Percentiles rank a stretch among this genome's conserved stretches.
Conservation (phyloP, 768 basidiomycete species). For the Termitomyces sp. region DNA sequence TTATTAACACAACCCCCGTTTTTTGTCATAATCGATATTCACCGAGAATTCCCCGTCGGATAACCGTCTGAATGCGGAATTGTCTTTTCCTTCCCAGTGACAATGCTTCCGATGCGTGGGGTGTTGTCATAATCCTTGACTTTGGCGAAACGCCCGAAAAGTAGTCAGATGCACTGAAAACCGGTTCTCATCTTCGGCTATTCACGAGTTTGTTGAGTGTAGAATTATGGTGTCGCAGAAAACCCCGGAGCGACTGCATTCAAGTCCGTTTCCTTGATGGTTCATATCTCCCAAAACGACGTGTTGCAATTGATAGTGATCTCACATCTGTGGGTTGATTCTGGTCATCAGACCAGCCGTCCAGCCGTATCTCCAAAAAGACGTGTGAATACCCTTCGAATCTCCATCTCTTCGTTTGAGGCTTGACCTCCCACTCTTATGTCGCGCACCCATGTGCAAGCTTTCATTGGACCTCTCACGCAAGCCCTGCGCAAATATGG, state of each 20-base stretch:
- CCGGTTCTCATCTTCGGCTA: not conserved
- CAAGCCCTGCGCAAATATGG: not conserved
- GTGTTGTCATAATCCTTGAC: constrained; percentile 5
- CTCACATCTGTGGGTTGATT: not conserved
- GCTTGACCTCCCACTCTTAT: constrained; percentile 17
- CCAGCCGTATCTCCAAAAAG: not conserved
- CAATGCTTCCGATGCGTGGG: not conserved
- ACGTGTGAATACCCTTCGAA: constrained; percentile 5
- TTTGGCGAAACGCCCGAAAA: not conserved
- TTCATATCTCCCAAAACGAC: not conserved
- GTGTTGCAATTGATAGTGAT: not conserved
- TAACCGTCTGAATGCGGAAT: constrained; percentile 12
- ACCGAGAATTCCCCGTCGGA: constrained; percentile 29
- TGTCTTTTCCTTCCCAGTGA: not conserved
- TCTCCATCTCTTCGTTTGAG: not conserved
- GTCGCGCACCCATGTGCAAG: constrained; percentile 1
- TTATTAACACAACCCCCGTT: constrained; percentile 21
- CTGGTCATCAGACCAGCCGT: constrained; percentile 6
- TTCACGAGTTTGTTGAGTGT: not conserved
- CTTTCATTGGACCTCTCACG: constrained; percentile 11
- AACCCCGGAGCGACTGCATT: not conserved
- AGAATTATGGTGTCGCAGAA: not conserved
- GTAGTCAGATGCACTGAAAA: not conserved
- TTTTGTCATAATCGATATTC: constrained; percentile 36
- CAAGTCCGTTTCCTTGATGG: not conserved